These are phyloP conservation scores for Paramecium sonneborni DNA, from an alignment of 73 alveolate genomes.

Conservation along the genomic window DNA sequence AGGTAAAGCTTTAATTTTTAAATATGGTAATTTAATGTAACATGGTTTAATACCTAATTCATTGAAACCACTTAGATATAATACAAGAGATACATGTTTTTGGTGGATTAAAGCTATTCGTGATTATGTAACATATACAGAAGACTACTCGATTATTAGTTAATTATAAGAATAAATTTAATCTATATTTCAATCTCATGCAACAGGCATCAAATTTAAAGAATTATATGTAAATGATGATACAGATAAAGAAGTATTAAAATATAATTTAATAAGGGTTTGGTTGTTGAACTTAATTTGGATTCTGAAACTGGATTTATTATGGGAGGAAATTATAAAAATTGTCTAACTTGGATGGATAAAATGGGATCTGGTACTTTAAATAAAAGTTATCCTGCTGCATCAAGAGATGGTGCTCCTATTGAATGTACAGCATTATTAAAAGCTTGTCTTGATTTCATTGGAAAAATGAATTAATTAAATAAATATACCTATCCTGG, in stretches of 20 bases:
- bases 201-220: slow-evolving; percentile 85
- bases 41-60: slow-evolving; percentile 25
- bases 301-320: slow-evolving; percentile 92
- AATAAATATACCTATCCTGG: slow-evolving; percentile 63
- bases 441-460: slow-evolving; percentile 81
- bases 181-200: slow-evolving; percentile 66
- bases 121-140: slow-evolving; percentile 59
- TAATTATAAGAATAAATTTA: slow-evolving; percentile 51
- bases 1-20: background rate
- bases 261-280: slow-evolving; percentile 61
- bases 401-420: slow-evolving; percentile 99
- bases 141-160: slow-evolving; percentile 33
- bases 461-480: slow-evolving; percentile 32
- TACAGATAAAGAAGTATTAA: slow-evolving; percentile 94
- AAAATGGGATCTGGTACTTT: slow-evolving; percentile 96
- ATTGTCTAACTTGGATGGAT: slow-evolving; percentile 99
- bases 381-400: slow-evolving; percentile 96
- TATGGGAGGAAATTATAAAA: slow-evolving; percentile 94
- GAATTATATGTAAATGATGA: slow-evolving; percentile 96
- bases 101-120: slow-evolving; percentile 81
- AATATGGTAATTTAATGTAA: background rate
- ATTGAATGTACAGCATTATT: slow-evolving; percentile 90
- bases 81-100: slow-evolving; percentile 98
- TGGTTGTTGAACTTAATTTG: slow-evolving; percentile 40
- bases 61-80: slow-evolving; percentile 84